Evolutionary conservation across 805 yeast genomes (phyloP), one percentile per base, ranked within the genome.

Genomic region (Hanseniaspora lindneri): DNA sequence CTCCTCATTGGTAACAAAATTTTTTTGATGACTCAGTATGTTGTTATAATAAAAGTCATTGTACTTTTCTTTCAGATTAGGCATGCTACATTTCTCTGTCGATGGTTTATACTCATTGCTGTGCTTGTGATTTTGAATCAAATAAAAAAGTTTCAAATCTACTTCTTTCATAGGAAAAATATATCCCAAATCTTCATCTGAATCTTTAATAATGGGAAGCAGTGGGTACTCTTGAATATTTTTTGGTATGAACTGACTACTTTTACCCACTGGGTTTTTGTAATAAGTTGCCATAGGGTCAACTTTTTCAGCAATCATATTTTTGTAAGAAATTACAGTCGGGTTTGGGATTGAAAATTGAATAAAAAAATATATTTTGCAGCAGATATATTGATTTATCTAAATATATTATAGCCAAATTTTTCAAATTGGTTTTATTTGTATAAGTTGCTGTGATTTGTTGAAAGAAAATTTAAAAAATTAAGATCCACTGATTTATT

Each of bases 121-220:
- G 3, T 46, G 25, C 28, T 46, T 68, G 70, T 46, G 36, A 9
- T 39, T 39, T 32, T 46, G 49, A n/a, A 46, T 46, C 16, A 46
- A n/a, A 39, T 46, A 46, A 39, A 39, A 73, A 0, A 71, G 58
- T 47, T 63, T 68, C n/a, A 66, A 59, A 37, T 74, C 75, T 1
- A 67, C 48, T 52, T 62, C 58, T 28, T 63, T 61, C 66, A 76
- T 56, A 2, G 82, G 82, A 54, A 75, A 76, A 4, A 73, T 69
- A 52, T 67, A 66, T 16, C 63, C 62, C 5, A 59, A 59, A 10
- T 62, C 51, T 4, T 37, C 36, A 14, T 27, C 28, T 14, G 34
- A 4, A 16, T 35, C 21, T 4, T 33, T 14, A 16, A 11, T 11
- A 13, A n/a, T 25, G 2, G 35, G 28, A n/a, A 11, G 10, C 7